Base-by-base conservation (phyloP, 164 flowering plant genomes). In the Chimonanthus salicifolius region DNA sequence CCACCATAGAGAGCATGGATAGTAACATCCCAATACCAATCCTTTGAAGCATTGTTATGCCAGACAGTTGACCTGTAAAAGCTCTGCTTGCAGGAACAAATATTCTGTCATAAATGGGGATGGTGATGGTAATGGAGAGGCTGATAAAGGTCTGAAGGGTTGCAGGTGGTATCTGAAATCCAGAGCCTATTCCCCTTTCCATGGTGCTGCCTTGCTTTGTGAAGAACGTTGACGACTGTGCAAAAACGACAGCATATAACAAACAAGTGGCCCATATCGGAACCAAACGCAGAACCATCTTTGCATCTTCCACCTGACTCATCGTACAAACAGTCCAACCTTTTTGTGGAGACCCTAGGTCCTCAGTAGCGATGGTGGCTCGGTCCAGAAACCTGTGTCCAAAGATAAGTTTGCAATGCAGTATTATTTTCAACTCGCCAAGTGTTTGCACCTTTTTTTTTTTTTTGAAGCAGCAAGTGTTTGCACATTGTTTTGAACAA, bases 131-230 rank as follows among this genome's bases (percentile, higher is more conserved):
- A 15, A 77, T 70, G 10, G 80, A 58, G 0, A 82, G 4, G 76
- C 78, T 49, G 7, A 75, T 82, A 13, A 79, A 58, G 13, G 67
- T 10, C 45, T 79, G 80, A 1, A 82, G 72, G 4, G 80, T 49
- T 2, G 84, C 84, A 4, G 84, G 65, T 0, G 82, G 80, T 5
- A 82, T 47, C 20, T 67, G 62, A 18, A 82, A 74, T 69, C 47
- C 48, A 44, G 78, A 48, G 5, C 74, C 79, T 3, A 79, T 67
- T 21, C 67, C 47, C 69, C 84, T 71, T 21, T 79, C 82, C 82
- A 81, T 79, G 70, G 84, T 81, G 68, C 72, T 75, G 48, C 83
- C 79, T 76, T 81, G 83, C 81, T 81, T 81, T 47, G 81, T 81
- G 75, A 78, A 81, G 77, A 81, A 78, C 3, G 83, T 78, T 0